A percentile compares a stretch with the other conserved stretches of the same genome.
phyloP scores from a whole-genome alignment of 2,329 filamentous ascomycete genomes.

The Pezicula radicicola region DNA sequence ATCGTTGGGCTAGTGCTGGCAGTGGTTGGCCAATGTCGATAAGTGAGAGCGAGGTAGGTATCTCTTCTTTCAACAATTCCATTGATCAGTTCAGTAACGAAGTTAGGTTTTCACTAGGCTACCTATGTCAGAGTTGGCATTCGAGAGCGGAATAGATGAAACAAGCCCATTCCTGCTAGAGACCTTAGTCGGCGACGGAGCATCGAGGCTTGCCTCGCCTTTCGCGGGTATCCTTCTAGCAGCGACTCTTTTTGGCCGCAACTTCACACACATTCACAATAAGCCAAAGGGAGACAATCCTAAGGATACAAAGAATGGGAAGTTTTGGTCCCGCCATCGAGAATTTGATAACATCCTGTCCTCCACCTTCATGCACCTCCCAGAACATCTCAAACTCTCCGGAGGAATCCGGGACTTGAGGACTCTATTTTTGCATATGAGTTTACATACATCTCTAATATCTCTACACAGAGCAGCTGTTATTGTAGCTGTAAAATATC shows the following conservation, averaged over 20 bases:
- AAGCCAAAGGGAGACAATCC: neutral
- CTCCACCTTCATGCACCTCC: neutral
- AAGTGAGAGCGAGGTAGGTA: slow-evolving; percentile 67
- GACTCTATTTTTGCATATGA: neutral
- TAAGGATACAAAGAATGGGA: neutral
- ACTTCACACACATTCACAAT: slow-evolving; percentile 42
- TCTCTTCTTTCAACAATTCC: slow-evolving; percentile 42
- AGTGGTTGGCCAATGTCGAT: slow-evolving; percentile 88
- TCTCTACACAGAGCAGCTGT: slow-evolving; percentile 1
- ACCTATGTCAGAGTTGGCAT: slow-evolving; percentile 77
- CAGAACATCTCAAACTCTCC: neutral
- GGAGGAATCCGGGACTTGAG: neutral
- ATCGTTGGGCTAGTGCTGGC: slow-evolving; percentile 82
- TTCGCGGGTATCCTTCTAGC: slow-evolving; percentile 73
- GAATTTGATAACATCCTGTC: neutral
- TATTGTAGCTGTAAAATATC: neutral
- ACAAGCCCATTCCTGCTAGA: slow-evolving; percentile 61
- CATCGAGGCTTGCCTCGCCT: slow-evolving; percentile 60
- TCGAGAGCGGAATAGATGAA: slow-evolving; percentile 62
- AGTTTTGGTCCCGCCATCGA: slow-evolving; percentile 1
- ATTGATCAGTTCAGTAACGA: neutral
- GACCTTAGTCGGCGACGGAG: slow-evolving; percentile 47
- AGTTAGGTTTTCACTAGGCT: slow-evolving; percentile 62
- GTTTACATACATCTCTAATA: neutral
- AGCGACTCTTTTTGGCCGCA: slow-evolving; percentile 76